These are phyloP conservation scores for Meyerozyma smithsonii DNA, from an alignment of 1,139 yeast species.

Conservation along the genomic window DNA sequence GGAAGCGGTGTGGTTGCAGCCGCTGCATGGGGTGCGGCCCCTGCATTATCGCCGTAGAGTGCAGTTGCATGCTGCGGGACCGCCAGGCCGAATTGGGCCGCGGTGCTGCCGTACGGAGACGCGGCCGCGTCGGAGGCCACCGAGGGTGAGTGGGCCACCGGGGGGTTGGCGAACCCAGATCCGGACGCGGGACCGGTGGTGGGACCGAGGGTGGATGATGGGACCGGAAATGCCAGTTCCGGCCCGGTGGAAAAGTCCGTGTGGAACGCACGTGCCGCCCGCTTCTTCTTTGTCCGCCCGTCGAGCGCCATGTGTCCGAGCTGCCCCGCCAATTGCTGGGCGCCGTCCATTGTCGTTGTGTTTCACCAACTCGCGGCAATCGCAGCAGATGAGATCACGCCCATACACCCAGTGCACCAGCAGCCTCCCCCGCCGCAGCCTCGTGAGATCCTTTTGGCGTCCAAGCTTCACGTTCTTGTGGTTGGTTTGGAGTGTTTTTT, in stretches of 20 bases:
- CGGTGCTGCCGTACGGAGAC: slow-evolving; percentile 8
- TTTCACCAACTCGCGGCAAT: neutral
- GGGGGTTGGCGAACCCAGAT: too few relatives aligned
- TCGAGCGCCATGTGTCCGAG: slow-evolving; percentile 7
- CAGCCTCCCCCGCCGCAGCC: slow-evolving; percentile 13
- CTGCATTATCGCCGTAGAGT: slow-evolving; percentile 1
- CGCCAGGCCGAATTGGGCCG: slow-evolving; percentile 1
- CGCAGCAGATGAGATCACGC: too few relatives aligned
- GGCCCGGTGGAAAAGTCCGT: slow-evolving; percentile 16
- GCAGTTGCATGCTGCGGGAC: slow-evolving; percentile 1
- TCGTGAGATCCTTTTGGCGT: slow-evolving; percentile 11
- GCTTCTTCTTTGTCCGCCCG: slow-evolving; percentile 27
- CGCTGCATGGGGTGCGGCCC: slow-evolving; percentile 1
- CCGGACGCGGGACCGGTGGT: slow-evolving; percentile 2
- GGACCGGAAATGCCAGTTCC: slow-evolving; percentile 3
- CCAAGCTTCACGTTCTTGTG: too few relatives aligned
- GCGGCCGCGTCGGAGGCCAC: too few relatives aligned
- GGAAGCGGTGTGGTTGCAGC: neutral
- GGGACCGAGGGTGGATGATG: slow-evolving; percentile 8
- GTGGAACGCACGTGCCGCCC: slow-evolving; percentile 46
- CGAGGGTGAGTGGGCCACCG: slow-evolving; percentile 6
- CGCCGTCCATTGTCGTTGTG: slow-evolving; percentile 2
- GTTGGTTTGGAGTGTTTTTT: neutral
- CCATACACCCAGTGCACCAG: slow-evolving; percentile 3
- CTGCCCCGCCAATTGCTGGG: slow-evolving; percentile 3